phyloP scores from a whole-genome alignment of 371 early-diverging fungal genomes.

The Mortierella sp. region DNA sequence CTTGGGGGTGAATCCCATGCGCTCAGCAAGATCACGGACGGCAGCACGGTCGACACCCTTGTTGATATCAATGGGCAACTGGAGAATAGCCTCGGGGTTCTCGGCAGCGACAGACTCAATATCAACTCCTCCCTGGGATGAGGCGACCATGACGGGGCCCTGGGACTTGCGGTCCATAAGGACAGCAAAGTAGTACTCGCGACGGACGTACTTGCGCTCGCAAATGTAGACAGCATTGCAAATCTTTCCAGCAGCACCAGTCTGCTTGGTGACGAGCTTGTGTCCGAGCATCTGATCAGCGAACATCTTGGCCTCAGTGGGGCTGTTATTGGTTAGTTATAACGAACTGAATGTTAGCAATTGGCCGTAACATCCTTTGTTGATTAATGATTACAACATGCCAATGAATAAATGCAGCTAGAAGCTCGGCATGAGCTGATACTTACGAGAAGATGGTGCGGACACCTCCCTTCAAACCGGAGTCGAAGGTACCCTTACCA shows the following conservation, averaged over 20 bases:
- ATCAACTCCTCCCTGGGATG: conserved; percentile 97
- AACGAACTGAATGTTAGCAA: too few species aligned
- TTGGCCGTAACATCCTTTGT: too few species aligned
- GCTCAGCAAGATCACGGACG: conserved; percentile 79
- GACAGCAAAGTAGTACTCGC: conserved; percentile 99
- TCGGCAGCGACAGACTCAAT: conserved; percentile 96
- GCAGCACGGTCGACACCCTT: conserved; percentile 70
- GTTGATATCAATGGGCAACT: conserved; percentile 84
- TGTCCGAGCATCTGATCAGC: conserved; percentile 98
- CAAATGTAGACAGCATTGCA: conserved; percentile 96
- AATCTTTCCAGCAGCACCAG: conserved; percentile 94
- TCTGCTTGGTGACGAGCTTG: conserved; percentile 98
- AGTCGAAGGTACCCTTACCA: conserved; percentile 97
- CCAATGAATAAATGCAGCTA: too few species aligned
- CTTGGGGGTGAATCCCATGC: conserved; percentile 91
- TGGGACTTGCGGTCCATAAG: conserved; percentile 95
- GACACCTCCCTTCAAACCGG: conserved; percentile 97
- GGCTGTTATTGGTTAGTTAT: conserved; percentile 59
- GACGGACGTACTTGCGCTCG: conserved; percentile 95
- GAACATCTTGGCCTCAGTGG: conserved; percentile 88
- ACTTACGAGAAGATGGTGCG: conserved; percentile 92
- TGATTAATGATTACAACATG: conserved; percentile 13
- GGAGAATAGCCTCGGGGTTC: conserved; percentile 94
- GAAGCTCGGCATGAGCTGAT: too few species aligned
- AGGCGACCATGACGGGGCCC: conserved; percentile 96